A percentile compares a stretch with the other conserved stretches of the same genome.
These are phyloP conservation scores for Paramecium biaurelia DNA, from an alignment of 73 alveolate genomes.

Conservation along the genomic window DNA sequence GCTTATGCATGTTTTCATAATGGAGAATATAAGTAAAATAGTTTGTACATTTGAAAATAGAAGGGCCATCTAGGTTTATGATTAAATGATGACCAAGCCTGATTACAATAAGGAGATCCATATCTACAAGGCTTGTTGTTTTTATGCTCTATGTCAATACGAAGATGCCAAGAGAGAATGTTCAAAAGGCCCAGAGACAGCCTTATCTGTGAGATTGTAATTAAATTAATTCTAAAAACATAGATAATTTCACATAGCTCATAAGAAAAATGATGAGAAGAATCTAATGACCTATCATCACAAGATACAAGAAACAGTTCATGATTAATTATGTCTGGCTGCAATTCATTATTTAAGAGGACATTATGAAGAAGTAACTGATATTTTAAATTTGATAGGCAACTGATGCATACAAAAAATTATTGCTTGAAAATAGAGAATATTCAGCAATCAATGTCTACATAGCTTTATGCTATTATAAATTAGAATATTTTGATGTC, in stretches of 20 bases:
- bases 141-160: constrained; percentile 90
- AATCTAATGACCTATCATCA: constrained; percentile 88
- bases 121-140: constrained; percentile 93
- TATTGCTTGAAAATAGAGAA: constrained; percentile 89
- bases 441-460: constrained; percentile 92
- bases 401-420: constrained; percentile 84
- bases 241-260: constrained; percentile 91
- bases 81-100: constrained; percentile 55
- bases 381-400: constrained; percentile 64
- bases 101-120: constrained; percentile 77
- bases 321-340: constrained; percentile 96
- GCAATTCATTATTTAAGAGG: constrained; percentile 96
- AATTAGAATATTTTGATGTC: constrained; percentile 97
- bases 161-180: constrained; percentile 94
- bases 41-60: constrained; percentile 3
- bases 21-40: constrained; percentile 58
- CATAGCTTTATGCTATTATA: constrained; percentile 98
- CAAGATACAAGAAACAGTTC: constrained; percentile 72
- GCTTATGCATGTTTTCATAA: constrained; percentile 64
- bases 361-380: constrained; percentile 80
- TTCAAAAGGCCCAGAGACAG: constrained; percentile 67
- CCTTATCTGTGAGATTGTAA: constrained; percentile 79
- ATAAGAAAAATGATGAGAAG: constrained; percentile 94
- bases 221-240: not conserved
- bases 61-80: constrained; percentile 59